phyloP scores from a whole-genome alignment of 2,329 filamentous ascomycete species.

The Fusarium nematophilum region DNA sequence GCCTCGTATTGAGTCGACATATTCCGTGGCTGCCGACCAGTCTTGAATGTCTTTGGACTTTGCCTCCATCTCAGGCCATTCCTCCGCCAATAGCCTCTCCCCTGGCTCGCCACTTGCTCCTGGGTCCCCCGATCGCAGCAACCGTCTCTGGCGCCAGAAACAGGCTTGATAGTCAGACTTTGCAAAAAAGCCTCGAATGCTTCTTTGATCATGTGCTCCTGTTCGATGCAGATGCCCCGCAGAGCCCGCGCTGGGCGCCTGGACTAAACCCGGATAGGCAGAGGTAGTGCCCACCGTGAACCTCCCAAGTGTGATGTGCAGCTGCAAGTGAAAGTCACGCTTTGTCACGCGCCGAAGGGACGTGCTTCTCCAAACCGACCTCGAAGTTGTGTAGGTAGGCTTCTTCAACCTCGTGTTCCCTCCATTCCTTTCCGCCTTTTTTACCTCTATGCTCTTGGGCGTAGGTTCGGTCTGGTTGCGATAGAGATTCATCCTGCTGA shows the following conservation, averaged over 20 bases:
- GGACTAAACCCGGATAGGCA: slow-evolving; percentile 24
- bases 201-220: slow-evolving; percentile 41
- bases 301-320: slow-evolving; percentile 26
- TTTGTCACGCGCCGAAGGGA: slow-evolving; percentile 39
- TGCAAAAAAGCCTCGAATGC: slow-evolving; percentile 22
- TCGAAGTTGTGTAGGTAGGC: neutral
- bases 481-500: slow-evolving; percentile 3
- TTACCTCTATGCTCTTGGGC: neutral
- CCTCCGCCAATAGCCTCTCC: too few species aligned
- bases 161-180: slow-evolving; percentile 29
- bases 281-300: slow-evolving; percentile 32
- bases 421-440: neutral
- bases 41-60: too few species aligned
- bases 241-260: slow-evolving; percentile 30
- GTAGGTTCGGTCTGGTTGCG: slow-evolving; percentile 1
- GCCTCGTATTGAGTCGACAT: too few species aligned
- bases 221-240: slow-evolving; percentile 21
- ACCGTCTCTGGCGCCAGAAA: slow-evolving; percentile 9
- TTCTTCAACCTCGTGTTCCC: slow-evolving; percentile 9
- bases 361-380: slow-evolving; percentile 32
- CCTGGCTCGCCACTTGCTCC: too few species aligned
- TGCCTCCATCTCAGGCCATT: too few species aligned
- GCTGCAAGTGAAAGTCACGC: slow-evolving; percentile 38
- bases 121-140: neutral
- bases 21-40: too few species aligned